Conservation (phyloP, 2,329 filamentous ascomycete species). For the Pseudogymnoascus sp. region DNA sequence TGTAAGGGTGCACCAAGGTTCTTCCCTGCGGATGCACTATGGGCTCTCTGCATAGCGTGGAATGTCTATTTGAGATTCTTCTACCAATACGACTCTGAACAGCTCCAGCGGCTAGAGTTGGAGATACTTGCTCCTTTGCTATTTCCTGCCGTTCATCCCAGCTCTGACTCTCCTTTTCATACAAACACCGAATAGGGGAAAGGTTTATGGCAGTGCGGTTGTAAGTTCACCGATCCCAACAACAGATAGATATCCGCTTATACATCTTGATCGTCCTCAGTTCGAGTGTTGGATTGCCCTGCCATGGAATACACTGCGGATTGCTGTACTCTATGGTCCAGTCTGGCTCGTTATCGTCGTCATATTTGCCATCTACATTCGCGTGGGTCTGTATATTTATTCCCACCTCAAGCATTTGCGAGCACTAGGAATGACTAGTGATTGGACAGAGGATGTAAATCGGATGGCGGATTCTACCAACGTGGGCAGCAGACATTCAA, state of each 20-base stretch:
- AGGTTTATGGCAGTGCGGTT: slow-evolving; percentile 29
- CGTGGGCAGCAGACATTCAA: neutral
- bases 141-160: slow-evolving; percentile 43
- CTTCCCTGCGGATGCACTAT: slow-evolving; percentile 41
- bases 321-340: slow-evolving; percentile 44
- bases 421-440: neutral
- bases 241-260: neutral
- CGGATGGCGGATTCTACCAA: neutral
- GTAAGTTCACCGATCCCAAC: slow-evolving; percentile 33
- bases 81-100: slow-evolving; percentile 38
- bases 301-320: slow-evolving; percentile 43
- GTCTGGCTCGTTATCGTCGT: slow-evolving; percentile 29
- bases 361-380: slow-evolving; percentile 32
- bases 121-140: slow-evolving; percentile 43
- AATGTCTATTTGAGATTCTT: slow-evolving; percentile 52
- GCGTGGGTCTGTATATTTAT: slow-evolving; percentile 32
- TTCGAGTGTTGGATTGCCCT: slow-evolving; percentile 43
- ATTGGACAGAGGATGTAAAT: neutral
- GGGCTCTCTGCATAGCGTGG: slow-evolving; percentile 48
- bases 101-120: slow-evolving; percentile 44
- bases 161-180: slow-evolving; percentile 43
- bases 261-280: neutral
- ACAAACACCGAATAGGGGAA: slow-evolving; percentile 22
- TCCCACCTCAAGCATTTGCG: neutral
- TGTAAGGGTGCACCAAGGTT: slow-evolving; percentile 34